Percentiles rank a stretch among this genome's conserved stretches.
Conservation (phyloP, 1,284 basidiomycete species). For the Hemileia vastatrix region DNA sequence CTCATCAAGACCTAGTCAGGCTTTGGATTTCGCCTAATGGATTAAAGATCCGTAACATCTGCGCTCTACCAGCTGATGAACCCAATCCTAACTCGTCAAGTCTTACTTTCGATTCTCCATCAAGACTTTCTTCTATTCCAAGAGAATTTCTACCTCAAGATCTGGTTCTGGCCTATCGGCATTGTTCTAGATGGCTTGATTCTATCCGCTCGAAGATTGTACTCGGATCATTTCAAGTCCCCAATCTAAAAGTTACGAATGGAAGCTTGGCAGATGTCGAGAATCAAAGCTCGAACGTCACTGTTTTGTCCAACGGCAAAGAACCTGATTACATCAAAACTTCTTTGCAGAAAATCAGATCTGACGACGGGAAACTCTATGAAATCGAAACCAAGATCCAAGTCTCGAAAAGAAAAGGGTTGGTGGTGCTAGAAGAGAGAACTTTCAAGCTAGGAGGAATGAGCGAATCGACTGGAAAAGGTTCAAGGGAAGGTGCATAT, state of each 20-base stretch:
- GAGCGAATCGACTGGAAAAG: too few species aligned
- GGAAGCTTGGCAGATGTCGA: neutral
- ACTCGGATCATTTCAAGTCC: neutral
- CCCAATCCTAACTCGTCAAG: too few species aligned
- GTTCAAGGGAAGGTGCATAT: too few species aligned
- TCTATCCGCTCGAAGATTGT: neutral
- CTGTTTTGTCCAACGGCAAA: neutral
- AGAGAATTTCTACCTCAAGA: neutral
- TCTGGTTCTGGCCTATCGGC: neutral
- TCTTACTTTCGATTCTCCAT: too few species aligned
- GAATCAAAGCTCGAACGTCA: neutral
- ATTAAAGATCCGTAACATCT: too few species aligned
- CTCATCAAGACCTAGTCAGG: too few species aligned
- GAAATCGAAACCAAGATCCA: neutral
- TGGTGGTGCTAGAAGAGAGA: neutral
- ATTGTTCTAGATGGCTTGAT: neutral
- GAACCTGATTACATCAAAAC: neutral
- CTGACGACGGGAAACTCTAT: neutral
- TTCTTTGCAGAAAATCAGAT: neutral
- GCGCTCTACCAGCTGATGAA: too few species aligned
- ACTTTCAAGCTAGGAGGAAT: too few species aligned
- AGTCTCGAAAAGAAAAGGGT: neutral
- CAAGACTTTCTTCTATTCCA: neutral
- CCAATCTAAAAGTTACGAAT: neutral
- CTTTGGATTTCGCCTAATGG: too few species aligned